Conservation (phyloP, 2,329 filamentous ascomycete species). For the Thelonectria discophora region DNA sequence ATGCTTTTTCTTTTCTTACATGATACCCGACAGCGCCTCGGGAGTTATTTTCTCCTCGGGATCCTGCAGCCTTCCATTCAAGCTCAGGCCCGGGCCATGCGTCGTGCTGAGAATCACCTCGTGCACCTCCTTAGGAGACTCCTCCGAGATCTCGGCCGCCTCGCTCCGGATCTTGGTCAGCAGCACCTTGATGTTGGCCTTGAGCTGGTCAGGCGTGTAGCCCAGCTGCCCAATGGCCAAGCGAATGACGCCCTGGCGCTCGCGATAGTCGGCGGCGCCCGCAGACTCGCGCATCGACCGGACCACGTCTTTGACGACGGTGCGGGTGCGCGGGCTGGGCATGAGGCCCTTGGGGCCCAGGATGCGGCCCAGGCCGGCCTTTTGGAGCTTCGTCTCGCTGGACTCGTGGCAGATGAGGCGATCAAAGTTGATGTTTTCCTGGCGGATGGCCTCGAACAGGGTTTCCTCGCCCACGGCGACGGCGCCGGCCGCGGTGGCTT, state of each 20-base stretch:
- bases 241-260: constrained; percentile 83
- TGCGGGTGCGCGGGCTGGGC: constrained; percentile 88
- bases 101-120: constrained; percentile 86
- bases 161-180: constrained; percentile 82
- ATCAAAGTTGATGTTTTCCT: constrained; percentile 86
- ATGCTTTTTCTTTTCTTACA: constrained; percentile 51
- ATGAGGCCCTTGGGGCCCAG: constrained; percentile 91
- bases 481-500: constrained; percentile 82
- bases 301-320: constrained; percentile 83
- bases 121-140: constrained; percentile 55
- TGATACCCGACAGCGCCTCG: constrained; percentile 61
- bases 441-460: constrained; percentile 79
- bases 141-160: constrained; percentile 72
- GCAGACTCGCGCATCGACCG: constrained; percentile 82
- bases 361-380: constrained; percentile 80
- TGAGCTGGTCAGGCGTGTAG: constrained; percentile 87
- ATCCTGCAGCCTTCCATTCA: constrained; percentile 81
- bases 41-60: constrained; percentile 65
- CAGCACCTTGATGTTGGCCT: constrained; percentile 82
- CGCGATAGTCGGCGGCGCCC: constrained; percentile 86
- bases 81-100: constrained; percentile 83
- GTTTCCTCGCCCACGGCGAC: constrained; percentile 85
- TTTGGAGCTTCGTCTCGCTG: constrained; percentile 80
- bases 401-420: constrained; percentile 85
- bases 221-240: constrained; percentile 91